Percentiles rank a stretch among this genome's conserved stretches.
These are phyloP conservation scores for Curvularia sp. DNA, from an alignment of 2,329 filamentous ascomycete genomes.

Conservation along the genomic window DNA sequence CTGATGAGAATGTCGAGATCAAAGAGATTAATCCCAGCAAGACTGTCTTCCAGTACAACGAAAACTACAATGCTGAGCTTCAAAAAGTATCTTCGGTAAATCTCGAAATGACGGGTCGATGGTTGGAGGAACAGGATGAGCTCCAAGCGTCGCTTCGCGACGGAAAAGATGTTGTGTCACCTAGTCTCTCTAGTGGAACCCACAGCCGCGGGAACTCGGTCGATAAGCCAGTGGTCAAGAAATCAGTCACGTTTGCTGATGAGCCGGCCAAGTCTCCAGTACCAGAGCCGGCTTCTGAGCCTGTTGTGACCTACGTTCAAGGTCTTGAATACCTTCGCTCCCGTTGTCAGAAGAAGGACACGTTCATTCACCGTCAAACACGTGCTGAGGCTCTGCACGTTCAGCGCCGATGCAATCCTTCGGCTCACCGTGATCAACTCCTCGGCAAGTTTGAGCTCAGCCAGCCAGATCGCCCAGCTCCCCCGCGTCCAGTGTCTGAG, in stretches of 20 bases:
- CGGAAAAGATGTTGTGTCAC: slow-evolving; percentile 57
- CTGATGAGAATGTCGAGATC: slow-evolving; percentile 54
- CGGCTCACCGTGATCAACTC: slow-evolving; percentile 79
- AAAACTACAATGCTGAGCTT: slow-evolving; percentile 76
- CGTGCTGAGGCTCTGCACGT: slow-evolving; percentile 90
- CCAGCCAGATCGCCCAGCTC: slow-evolving; percentile 51
- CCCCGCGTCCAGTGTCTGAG: slow-evolving; percentile 54
- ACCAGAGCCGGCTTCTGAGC: slow-evolving; percentile 40
- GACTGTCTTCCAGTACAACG: slow-evolving; percentile 74
- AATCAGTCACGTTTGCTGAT: slow-evolving; percentile 75
- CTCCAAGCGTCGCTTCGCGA: slow-evolving; percentile 73
- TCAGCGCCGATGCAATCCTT: slow-evolving; percentile 74
- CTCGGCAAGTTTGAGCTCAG: slow-evolving; percentile 84
- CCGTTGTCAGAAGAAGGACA: slow-evolving; percentile 71
- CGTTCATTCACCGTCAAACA: slow-evolving; percentile 82
- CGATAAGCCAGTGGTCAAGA: slow-evolving; percentile 62
- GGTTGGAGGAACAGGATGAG: slow-evolving; percentile 81
- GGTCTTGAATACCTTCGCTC: slow-evolving; percentile 80
- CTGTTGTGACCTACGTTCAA: slow-evolving; percentile 83
- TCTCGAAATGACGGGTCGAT: slow-evolving; percentile 82
- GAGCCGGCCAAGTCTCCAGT: slow-evolving; percentile 33
- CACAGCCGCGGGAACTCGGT: slow-evolving; percentile 47
- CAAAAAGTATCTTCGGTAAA: slow-evolving; percentile 74
- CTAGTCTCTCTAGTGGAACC: slow-evolving; percentile 39
- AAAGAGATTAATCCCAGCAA: slow-evolving; percentile 67